These are phyloP conservation scores for Mollisia scopiformis DNA, from an alignment of 2,329 filamentous ascomycete species.

Conservation along the genomic window DNA sequence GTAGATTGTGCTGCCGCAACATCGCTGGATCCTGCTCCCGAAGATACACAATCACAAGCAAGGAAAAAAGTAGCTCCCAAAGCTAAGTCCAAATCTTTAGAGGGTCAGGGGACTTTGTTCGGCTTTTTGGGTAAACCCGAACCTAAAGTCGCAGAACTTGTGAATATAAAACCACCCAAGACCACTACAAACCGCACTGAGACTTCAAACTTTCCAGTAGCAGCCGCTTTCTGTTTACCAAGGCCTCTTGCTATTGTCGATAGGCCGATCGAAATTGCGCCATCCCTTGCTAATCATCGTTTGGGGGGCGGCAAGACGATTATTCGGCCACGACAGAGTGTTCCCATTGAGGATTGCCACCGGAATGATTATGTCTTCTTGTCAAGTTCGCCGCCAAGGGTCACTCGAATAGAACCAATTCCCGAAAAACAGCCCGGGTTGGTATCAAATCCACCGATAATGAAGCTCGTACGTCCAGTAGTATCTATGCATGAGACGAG, in stretches of 20 bases:
- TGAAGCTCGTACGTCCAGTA: constrained; percentile 28
- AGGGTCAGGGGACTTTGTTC: constrained; percentile 31
- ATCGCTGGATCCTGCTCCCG: constrained; percentile 3
- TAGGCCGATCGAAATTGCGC: constrained; percentile 18
- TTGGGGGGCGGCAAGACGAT: constrained; percentile 17
- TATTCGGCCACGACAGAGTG: constrained; percentile 25
- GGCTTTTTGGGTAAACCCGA: constrained; percentile 32
- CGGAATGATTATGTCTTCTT: constrained; percentile 35
- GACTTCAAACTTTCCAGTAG: neutral
- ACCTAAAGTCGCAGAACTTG: constrained; percentile 3
- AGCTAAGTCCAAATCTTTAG: constrained; percentile 16
- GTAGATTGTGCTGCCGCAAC: constrained; percentile 26
- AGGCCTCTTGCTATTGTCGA: neutral
- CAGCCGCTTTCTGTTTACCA: neutral
- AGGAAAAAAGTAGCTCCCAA: neutral
- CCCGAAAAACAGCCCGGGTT: constrained; percentile 14
- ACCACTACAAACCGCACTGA: neutral
- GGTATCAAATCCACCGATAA: constrained; percentile 23
- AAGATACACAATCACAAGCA: neutral
- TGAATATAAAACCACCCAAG: neutral
- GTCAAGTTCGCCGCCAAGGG: constrained; percentile 34
- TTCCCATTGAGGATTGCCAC: constrained; percentile 11
- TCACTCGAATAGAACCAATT: constrained; percentile 7
- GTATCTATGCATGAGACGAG: constrained; percentile 30
- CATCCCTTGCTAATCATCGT: constrained; percentile 29